Base-by-base conservation (phyloP, 2,329 filamentous ascomycete species). In the Xylaria sp. region DNA sequence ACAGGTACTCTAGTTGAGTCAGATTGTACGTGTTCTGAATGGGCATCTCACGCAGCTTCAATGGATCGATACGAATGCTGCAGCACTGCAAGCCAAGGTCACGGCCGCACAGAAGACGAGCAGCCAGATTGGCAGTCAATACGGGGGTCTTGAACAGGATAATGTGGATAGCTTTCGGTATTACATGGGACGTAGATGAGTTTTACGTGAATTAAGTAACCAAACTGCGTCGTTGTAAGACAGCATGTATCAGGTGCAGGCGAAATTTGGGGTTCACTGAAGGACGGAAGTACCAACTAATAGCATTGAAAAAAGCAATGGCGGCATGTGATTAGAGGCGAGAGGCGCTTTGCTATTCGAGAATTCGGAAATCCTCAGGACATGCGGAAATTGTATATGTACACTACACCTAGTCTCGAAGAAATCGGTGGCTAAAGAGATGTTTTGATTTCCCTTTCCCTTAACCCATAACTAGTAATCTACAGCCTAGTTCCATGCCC, bases 11-110 rank as follows among this genome's bases (percentile, higher is more conserved):
- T 78, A 98, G 91, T 86, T 98, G 77, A 95, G 93, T 74, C 94
- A 98, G 81, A 97, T 99, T 76, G 95, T 98, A 61, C 91, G 93
- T 71, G 94, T 98, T 58, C 90, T 99, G 74, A 99, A 99, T 79
- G 90, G 91, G 27, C 96, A 99, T 79, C 89, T 99, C 45, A 90
- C 90, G 42, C 94, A 98, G 80, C 86, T 99, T 69, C 95, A 98
- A 81, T 92, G 92, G 83, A 98, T 99, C 79, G 95, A 98, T 78
- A 89, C 90, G 72, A 94, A 95, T 71, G 92, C 95, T 42, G 88
- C 90, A 17, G 87, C 90, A 36, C 85, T 98, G 61, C 92, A 97
- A 79, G 86, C 90, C 68, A 97, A 97, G 85, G 93, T 98, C 60
- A 82, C 85, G 5, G 88, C 90, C 34, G 93, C 94, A 27, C 94